Evolutionary conservation across 148 eudicot genomes (phyloP).

Genomic region (Cornus kousa): DNA sequence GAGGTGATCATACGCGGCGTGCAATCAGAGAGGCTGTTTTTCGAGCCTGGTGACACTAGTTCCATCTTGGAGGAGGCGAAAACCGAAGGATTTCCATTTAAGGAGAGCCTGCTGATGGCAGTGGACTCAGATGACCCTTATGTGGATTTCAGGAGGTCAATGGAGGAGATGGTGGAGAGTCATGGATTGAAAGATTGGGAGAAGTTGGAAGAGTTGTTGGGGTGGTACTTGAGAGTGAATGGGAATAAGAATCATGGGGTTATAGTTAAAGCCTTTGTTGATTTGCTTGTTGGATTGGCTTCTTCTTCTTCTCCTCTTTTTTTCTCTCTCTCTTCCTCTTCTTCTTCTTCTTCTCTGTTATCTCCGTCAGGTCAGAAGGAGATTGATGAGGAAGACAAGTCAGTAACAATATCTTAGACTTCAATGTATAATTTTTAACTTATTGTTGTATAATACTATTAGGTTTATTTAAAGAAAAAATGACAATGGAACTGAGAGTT

Average conservation of each 20-base stretch:
- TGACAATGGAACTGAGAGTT: too few relatives aligned
- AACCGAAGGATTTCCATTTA: constrained; percentile 17
- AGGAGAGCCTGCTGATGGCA: constrained; percentile 47
- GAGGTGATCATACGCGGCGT: too few relatives aligned
- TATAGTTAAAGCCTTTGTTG: constrained; percentile 72
- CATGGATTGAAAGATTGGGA: constrained; percentile 67
- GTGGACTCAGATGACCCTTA: constrained; percentile 58
- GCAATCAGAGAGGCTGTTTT: constrained; percentile 33
- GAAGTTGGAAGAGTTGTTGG: constrained; percentile 60
- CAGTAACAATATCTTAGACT: constrained; percentile 4
- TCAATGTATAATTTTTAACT: not conserved
- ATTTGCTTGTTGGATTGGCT: constrained; percentile 40
- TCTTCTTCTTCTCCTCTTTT: not conserved
- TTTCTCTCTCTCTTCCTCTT: not conserved
- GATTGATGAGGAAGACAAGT: not conserved
- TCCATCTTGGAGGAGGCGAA: constrained; percentile 28
- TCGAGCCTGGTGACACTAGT: constrained; percentile 48
- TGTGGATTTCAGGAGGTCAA: constrained; percentile 68
- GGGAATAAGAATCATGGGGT: constrained; percentile 59
- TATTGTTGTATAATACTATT: constrained; percentile 11
- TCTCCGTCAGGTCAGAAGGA: constrained; percentile 10
- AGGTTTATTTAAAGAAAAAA: too few relatives aligned
- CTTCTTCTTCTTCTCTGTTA: constrained; percentile 12
- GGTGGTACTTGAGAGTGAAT: constrained; percentile 77
- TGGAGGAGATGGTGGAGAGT: constrained; percentile 84